A percentile compares a stretch with the other conserved stretches of the same genome.
phyloP scores from a whole-genome alignment of 1,284 basidiomycete species.

The Sporisorium graminicola region DNA sequence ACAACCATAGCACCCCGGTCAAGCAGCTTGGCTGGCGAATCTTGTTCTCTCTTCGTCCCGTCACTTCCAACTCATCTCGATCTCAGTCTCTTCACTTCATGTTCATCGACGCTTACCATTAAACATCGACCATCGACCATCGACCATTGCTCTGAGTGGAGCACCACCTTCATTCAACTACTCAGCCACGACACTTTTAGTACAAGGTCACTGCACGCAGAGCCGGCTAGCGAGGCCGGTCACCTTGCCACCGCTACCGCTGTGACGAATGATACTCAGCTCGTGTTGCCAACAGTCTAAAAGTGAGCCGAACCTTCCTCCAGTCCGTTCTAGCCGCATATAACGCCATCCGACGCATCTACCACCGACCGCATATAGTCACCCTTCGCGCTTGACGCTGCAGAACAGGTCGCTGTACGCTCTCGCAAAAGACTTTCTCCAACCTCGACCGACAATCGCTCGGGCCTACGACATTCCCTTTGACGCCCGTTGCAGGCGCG shows the following conservation, averaged over 20 bases:
- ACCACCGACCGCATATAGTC: background rate
- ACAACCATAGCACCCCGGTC: too few species aligned
- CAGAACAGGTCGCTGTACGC: background rate
- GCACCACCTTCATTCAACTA: background rate
- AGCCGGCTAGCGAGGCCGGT: background rate
- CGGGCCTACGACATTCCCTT: background rate
- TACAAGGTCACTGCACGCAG: background rate
- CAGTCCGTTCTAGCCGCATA: background rate
- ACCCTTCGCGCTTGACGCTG: background rate
- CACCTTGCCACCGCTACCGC: background rate
- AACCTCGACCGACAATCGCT: background rate
- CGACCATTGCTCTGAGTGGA: background rate
- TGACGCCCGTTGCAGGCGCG: background rate
- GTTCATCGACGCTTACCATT: background rate
- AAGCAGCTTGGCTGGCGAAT: too few species aligned
- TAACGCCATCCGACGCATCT: background rate
- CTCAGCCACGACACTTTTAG: background rate
- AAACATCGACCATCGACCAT: background rate
- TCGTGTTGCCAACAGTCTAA: background rate
- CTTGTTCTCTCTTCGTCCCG: background rate
- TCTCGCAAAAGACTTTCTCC: background rate
- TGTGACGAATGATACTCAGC: background rate
- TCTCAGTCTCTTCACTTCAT: background rate
- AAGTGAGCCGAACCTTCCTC: background rate
- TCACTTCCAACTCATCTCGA: background rate